Percentiles rank a stretch among this genome's conserved stretches.
These are phyloP conservation scores for Zangia roseola DNA, from an alignment of 768 basidiomycete genomes.

Conservation along the genomic window DNA sequence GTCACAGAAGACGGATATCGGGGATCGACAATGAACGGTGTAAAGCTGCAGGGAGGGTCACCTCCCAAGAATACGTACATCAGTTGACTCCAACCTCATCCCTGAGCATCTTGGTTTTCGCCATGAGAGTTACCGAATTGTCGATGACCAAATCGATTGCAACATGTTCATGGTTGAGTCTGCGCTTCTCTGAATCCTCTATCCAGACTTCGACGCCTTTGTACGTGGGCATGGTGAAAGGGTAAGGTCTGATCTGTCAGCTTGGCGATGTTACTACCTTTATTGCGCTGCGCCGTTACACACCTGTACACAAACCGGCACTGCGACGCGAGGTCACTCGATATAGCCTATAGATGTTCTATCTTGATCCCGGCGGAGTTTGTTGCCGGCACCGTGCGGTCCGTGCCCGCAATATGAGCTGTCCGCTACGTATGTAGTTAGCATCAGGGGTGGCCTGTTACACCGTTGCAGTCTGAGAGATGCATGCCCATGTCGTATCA, in stretches of 20 bases:
- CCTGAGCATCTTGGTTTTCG: conserved; percentile 8
- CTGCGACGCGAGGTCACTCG: background rate
- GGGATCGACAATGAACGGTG: conserved; percentile 18
- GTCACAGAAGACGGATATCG: conserved; percentile 16
- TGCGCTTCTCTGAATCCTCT: conserved; percentile 13
- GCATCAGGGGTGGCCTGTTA: no score
- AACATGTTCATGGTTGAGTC: background rate
- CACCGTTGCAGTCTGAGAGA: no score
- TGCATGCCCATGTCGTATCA: no score
- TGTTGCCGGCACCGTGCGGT: background rate
- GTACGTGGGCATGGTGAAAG: conserved; percentile 15
- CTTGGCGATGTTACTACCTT: background rate
- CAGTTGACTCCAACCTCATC: conserved; percentile 7
- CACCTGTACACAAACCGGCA: conserved; percentile 7
- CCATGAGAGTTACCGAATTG: conserved; percentile 1
- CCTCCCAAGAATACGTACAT: background rate
- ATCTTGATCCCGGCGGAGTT: background rate
- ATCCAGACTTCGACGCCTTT: conserved; percentile 17
- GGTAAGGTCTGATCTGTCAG: background rate
- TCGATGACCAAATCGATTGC: conserved; percentile 13
- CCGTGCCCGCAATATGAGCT: no score
- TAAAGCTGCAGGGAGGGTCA: conserved; percentile 5
- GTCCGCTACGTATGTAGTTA: no score
- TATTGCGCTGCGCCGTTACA: conserved; percentile 1
- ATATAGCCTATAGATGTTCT: background rate